Base-by-base conservation (phyloP, 306 rosid genomes). In the Castanea sativa region DNA sequence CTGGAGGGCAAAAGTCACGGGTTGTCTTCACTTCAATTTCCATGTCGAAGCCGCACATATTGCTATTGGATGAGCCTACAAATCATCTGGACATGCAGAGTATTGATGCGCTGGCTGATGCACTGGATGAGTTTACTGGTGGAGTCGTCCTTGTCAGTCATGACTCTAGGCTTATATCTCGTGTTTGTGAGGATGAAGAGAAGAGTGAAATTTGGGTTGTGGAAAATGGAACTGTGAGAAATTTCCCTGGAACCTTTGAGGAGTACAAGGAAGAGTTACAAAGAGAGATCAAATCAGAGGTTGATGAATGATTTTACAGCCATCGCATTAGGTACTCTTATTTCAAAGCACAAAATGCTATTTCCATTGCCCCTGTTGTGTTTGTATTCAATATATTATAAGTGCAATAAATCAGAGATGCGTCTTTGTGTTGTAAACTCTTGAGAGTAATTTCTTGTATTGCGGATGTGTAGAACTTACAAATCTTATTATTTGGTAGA, bases 11-110 rank as follows among this genome's bases (percentile, higher is more conserved):
- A 82, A 90, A 88, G 81, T 41, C 92, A 12, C 80, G 94, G 29
- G 97, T 92, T 75, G 97, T 92, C 51, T 92, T 92, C 83, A 92
- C 97, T 7, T 92, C 97, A 3, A 92, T 92, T 79, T 92, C 94
- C 78, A 92, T 92, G 97, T 92, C 91, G 33, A 92, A 61, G 80
- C 97, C 97, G 35, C 97, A 92, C 90, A 92, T 92, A 53, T 85
- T 92, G 60, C 81, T 92, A 75, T 85, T 90, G 69, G 97, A 92
- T 84, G 97, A 92, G 83, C 97, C 97, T 10, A 91, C 94, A 14
- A 91, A 91, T 82, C 97, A 92, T 85, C 71, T 92, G 35, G 94
- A 92, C 76, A 92, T 92, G 97, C 92, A 92, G 86, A 92, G 97
- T 65, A 90, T 92, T 51, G 94, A 90, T 78, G 94, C 94, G 20